Evolutionary conservation across 495 filamentous ascomycete species (phyloP).

Genomic region (Trichoderma asperelloides): DNA sequence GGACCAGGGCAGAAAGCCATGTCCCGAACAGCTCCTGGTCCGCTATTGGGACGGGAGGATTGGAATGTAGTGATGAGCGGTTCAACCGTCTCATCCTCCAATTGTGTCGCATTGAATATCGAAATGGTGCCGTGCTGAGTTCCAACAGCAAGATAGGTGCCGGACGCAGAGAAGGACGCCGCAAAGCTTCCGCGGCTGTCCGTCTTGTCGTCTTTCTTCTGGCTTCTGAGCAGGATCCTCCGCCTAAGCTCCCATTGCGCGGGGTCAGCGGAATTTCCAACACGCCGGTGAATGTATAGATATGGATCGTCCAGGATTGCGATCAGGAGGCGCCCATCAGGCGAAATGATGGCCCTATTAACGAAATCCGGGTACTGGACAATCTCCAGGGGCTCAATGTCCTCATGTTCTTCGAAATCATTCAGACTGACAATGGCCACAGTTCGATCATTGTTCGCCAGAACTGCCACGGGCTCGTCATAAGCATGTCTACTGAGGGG

Average conservation of each 20-base stretch:
- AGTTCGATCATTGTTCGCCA: conserved; percentile 79
- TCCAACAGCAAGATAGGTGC: conserved; percentile 44
- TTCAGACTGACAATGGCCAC: conserved; percentile 67
- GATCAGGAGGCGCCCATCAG: conserved; percentile 70
- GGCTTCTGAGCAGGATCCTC: conserved; percentile 39
- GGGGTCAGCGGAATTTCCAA: background rate
- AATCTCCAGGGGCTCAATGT: conserved; percentile 46
- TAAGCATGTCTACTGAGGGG: conserved; percentile 26
- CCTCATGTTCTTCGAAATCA: conserved; percentile 13
- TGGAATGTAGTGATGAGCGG: conserved; percentile 36
- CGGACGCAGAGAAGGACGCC: conserved; percentile 43
- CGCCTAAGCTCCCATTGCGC: conserved; percentile 28
- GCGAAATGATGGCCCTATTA: conserved; percentile 88
- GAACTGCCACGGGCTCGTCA: conserved; percentile 35
- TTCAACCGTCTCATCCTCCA: conserved; percentile 28
- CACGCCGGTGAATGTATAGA: conserved; percentile 65
- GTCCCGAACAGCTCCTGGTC: conserved; percentile 73
- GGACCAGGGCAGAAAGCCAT: conserved; percentile 87
- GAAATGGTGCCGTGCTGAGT: conserved; percentile 50
- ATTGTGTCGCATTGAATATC: conserved; percentile 34
- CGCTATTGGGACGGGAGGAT: conserved; percentile 49
- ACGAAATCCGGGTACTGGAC: conserved; percentile 69
- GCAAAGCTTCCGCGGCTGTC: conserved; percentile 48
- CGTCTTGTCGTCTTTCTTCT: conserved; percentile 35
- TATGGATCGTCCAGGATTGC: conserved; percentile 79